Conservation (phyloP, 2,329 filamentous ascomycete species). For the Talaromyces sp. region DNA sequence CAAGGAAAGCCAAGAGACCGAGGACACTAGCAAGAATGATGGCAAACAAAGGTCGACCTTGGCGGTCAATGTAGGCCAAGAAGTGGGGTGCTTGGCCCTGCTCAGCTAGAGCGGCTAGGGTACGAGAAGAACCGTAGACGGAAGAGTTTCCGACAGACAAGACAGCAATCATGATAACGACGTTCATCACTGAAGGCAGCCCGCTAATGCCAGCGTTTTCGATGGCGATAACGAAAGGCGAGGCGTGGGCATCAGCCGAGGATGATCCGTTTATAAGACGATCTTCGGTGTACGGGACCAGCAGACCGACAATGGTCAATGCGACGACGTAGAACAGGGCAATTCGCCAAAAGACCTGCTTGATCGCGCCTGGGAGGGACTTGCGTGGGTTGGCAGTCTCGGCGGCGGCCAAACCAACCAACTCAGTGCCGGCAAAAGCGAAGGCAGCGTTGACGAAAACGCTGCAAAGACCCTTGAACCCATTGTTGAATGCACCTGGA, state of each 20-base stretch:
- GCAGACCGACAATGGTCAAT: conserved; percentile 72
- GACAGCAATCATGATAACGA: conserved; percentile 87
- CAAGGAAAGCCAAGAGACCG: conserved; percentile 74
- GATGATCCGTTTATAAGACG: conserved; percentile 57
- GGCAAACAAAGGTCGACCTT: conserved; percentile 72
- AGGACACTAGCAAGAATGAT: conserved; percentile 64
- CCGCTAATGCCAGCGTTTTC: conserved; percentile 74
- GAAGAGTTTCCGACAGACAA: conserved; percentile 88
- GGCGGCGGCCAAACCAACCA: conserved; percentile 57
- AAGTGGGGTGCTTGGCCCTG: conserved; percentile 76
- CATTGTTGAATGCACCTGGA: conserved; percentile 71
- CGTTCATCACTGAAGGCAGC: conserved; percentile 86
- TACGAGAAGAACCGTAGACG: conserved; percentile 86
- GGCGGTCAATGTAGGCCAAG: conserved; percentile 75
- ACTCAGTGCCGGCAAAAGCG: conserved; percentile 58
- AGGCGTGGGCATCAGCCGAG: conserved; percentile 66
- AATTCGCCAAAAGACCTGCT: conserved; percentile 95
- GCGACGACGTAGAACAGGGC: conserved; percentile 84
- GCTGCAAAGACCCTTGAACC: conserved; percentile 61
- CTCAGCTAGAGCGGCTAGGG: conserved; percentile 82
- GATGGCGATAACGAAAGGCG: conserved; percentile 92
- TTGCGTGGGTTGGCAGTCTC: conserved; percentile 58
- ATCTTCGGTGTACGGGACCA: conserved; percentile 69
- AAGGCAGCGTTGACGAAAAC: conserved; percentile 63
- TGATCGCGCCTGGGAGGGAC: conserved; percentile 78